These are phyloP conservation scores for Cylindrodendrum hubeiense DNA, from an alignment of 2,329 filamentous ascomycete species.

Conservation along the genomic window DNA sequence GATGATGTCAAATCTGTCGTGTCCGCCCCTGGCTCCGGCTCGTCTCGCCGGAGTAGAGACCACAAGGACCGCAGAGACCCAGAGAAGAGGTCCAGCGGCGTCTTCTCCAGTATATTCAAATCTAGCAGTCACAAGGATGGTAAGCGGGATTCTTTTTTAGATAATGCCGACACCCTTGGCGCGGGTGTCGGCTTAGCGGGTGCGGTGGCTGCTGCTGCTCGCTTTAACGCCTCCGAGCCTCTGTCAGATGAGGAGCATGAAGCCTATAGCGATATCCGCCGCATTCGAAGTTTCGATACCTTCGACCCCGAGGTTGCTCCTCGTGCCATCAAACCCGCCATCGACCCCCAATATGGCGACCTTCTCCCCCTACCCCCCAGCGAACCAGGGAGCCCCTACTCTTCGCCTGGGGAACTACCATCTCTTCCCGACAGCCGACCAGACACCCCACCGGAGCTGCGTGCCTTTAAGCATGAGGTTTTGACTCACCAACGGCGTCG, in stretches of 20 bases:
- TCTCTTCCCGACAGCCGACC: conserved; percentile 71
- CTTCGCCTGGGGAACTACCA: conserved; percentile 58
- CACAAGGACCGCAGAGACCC: conserved; percentile 44
- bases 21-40: conserved; percentile 49
- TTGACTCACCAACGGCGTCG: conserved; percentile 61
- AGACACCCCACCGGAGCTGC: conserved; percentile 65
- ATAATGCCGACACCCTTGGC: conserved; percentile 77
- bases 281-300: conserved; percentile 49
- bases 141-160: conserved; percentile 75
- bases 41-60: conserved; percentile 50
- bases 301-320: conserved; percentile 70
- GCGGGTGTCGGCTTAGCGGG: conserved; percentile 74
- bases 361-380: conserved; percentile 74
- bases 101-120: conserved; percentile 64
- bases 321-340: conserved; percentile 72
- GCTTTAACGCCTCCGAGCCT: conserved; percentile 61
- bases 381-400: conserved; percentile 62
- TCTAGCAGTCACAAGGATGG: conserved; percentile 55
- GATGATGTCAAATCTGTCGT: conserved; percentile 63
- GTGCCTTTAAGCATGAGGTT: conserved; percentile 54
- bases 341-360: conserved; percentile 75
- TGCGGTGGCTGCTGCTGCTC: conserved; percentile 58
- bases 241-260: conserved; percentile 53
- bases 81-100: conserved; percentile 56
- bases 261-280: conserved; percentile 38